Base-by-base conservation (phyloP, 495 filamentous ascomycete genomes). In the Hyaloscypha hepaticicola region DNA sequence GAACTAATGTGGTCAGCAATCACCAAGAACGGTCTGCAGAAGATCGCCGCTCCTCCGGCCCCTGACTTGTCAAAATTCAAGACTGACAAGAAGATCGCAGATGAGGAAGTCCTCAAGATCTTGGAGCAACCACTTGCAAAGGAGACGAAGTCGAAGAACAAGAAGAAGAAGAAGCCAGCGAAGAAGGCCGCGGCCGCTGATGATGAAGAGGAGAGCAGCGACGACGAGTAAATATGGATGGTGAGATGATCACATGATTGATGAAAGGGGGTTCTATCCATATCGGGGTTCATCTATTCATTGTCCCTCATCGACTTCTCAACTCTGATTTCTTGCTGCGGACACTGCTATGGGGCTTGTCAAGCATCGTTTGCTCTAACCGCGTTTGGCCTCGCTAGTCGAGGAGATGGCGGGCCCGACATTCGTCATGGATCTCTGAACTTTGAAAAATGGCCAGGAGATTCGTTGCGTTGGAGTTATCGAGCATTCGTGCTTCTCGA, bases 11-110 rank as follows among this genome's bases (percentile, higher is more conserved):
- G 41, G 50, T 60, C 63, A 97, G 96, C 92, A 61, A 94, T 98
- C 79, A 98, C 94, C 64, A 99, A 98, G 87, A 96, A 97, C 76
- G 95, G 95, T 70, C 77, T 99, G 74, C 89, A 88, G 70, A 91
- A 90, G 76, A 78, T 99, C 27, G 87, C 90, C 48, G 87, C 85
- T 7, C 89, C 95, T 25, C 85, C 89, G 61, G 75, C 85, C 9
- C 78, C 84, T 22, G 90, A 97, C 70, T 72, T 95, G 52, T 81
- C 81, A 71, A 90, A 92, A 77, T 83, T 87, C 83, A 92, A 94
- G 83, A 87, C 90, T 3, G 92, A 98, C 76, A 97, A 99, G 85
- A 97, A 97, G 86, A 95, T 99, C 74, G 90, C 88, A 63, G 93
- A 98, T 71, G 91, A 95, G 77, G 93, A 97, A 77, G 84, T 99